Evolutionary conservation across 2,329 filamentous ascomycete genomes (phyloP), one percentile per base, ranked within the genome.

Genomic region (Cordyceps cateniannulata): DNA sequence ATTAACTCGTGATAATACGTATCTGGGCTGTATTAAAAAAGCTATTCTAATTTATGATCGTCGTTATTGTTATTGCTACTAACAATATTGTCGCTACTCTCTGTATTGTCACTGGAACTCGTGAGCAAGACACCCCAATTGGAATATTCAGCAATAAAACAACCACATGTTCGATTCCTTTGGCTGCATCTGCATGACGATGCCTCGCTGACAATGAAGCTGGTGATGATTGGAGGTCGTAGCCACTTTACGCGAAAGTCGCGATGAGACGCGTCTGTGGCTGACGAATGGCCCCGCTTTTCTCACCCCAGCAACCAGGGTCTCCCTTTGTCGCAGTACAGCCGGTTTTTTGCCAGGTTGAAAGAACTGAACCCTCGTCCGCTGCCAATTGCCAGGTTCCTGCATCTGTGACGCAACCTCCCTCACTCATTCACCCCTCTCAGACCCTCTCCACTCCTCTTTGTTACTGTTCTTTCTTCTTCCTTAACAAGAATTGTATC

Each of bases 241-340:
- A 58, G 57, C 35, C 51, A 65, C 59, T 63, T 56, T 57, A 63
- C 64, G 60, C 64, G 64, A 65, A 65, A 47, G 22, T 25, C 64
- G 56, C 64, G 62, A 62, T 52, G 8, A 51, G 25, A 62, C 64
- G 64, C 64, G 60, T 57, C 27, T 27, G n/a, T 42, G 20, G 58
- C 60, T 25, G 45, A 55, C 47, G 52, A 48, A 29, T 44, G 48
- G 27, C 10, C 32, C 51, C 59, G 22, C 20, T 42, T 60, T 40
- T 58, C 20, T 38, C 32, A 16, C 22, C 25, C 51, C 27, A 40
- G 59, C 40, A 50, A 62, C 38, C 42, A 14, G 24, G 20, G 29
- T 24, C 47, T 50, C 59, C 44, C 45, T 57, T 18, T 44, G 24
- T 32, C 14, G 24, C 48, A 44, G 48, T 8, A 22, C 50, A 45